Base-by-base conservation (phyloP, 2,329 filamentous ascomycete species). In the Fonsecaea nubica region DNA sequence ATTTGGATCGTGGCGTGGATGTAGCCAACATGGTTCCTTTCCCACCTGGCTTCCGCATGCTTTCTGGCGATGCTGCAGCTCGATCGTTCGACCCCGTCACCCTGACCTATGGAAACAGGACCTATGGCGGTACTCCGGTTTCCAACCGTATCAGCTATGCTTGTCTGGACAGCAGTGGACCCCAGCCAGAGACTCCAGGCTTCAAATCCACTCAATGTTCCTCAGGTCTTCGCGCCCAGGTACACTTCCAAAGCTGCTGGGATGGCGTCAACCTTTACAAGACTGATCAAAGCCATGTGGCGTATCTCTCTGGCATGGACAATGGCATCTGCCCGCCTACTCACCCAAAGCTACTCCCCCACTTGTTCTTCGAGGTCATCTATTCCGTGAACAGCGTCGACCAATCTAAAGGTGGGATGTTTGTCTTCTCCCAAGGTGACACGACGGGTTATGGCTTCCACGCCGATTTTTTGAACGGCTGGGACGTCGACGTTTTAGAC, bases 191-290 rank as follows among this genome's bases (percentile, higher is more conserved):
- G 77, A 85, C 85, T 72, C 93, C 93, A 0, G 86, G 89, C 73
- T 95, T 96, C 83, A 79, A 80, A 0, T 94, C 86, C 75, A 72
- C 65, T 12, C 92, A 95, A 80, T 98, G 94, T 80, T 79, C 80
- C n/a, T 85, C 95, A 73, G 94, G 94, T 65, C 76, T 96, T 56
- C 90, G 92, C 55, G 82, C 94, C 53, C 92, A 96, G 79, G 80
- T 96, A 66, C 92, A 92, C 85, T 96, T 96, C 80, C 92, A 92
- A 0, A 92, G 89, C 1, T 96, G 92, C 85, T 96, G 92, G 90
- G 91, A 94, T 73, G 91, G 92, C 57, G 84, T 87, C 72, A 84
- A 89, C 68, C 69, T 80, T 6, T 84, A 86, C 72, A 81, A 83
- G 1, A 21, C 71, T 0, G 82, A 89, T 73, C 84, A 88, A 78